phyloP scores from a whole-genome alignment of 202 grass and related monocot species.

The Miscanthus sacchariflorus region DNA sequence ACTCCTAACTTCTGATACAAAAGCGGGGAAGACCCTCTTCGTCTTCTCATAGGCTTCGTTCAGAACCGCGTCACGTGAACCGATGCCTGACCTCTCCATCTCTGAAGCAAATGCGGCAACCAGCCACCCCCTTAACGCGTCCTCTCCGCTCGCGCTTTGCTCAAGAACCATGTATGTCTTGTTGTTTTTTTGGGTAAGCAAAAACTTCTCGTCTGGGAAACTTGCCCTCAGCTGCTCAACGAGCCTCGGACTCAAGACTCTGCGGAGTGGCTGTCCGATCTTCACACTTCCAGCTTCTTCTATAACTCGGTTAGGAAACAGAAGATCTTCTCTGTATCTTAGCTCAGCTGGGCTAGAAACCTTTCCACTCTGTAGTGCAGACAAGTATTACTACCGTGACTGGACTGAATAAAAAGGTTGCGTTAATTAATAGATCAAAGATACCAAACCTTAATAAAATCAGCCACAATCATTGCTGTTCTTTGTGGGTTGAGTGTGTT shows the following conservation, averaged over 20 bases:
- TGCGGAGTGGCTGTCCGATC: constrained; percentile 68
- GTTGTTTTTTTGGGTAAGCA: constrained; percentile 54
- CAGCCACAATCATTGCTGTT: constrained; percentile 87
- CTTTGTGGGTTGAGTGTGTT: constrained; percentile 92
- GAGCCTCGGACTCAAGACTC: constrained; percentile 43
- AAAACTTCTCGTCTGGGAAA: constrained; percentile 79
- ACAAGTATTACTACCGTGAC: constrained; percentile 25
- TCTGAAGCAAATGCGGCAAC: constrained; percentile 80
- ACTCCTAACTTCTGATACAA: constrained; percentile 67
- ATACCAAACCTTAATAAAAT: constrained; percentile 79
- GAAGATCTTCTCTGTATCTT: constrained; percentile 76
- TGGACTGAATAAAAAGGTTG: background rate
- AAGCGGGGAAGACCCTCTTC: constrained; percentile 66
- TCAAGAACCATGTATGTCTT: constrained; percentile 81
- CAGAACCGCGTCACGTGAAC: constrained; percentile 46
- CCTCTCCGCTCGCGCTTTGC: constrained; percentile 74
- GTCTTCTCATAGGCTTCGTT: constrained; percentile 66
- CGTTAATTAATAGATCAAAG: background rate
- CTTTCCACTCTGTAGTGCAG: constrained; percentile 66
- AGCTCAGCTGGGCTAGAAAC: constrained; percentile 93
- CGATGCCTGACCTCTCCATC: constrained; percentile 56
- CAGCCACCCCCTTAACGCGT: constrained; percentile 83
- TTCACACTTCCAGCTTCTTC: constrained; percentile 80
- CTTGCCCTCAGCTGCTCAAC: constrained; percentile 60
- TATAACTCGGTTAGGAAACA: constrained; percentile 76